Percentiles rank a stretch among this genome's conserved stretches.
phyloP scores from a whole-genome alignment of 2,329 filamentous ascomycete species.

The Endoconidiophora polonica region DNA sequence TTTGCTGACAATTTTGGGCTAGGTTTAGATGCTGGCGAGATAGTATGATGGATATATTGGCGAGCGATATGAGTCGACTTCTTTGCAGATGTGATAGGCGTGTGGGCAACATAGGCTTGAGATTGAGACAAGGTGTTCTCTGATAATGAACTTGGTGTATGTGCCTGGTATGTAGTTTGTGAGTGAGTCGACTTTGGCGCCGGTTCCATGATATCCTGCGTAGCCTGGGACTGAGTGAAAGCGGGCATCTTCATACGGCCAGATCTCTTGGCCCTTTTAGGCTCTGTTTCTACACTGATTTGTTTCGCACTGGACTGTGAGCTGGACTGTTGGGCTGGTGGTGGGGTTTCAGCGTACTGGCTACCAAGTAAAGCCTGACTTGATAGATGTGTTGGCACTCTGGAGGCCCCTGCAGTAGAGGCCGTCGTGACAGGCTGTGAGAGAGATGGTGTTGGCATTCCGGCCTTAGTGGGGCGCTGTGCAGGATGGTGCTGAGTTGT shows the following conservation, averaged over 20 bases:
- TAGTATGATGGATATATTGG: too few species aligned
- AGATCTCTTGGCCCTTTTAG: neutral
- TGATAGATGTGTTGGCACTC: too few species aligned
- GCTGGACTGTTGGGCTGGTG: constrained; percentile 1
- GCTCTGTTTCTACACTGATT: neutral
- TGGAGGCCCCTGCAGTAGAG: too few species aligned
- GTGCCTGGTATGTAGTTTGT: neutral
- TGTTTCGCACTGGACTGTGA: too few species aligned
- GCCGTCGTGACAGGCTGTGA: too few species aligned
- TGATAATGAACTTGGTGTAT: neutral
- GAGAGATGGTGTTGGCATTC: too few species aligned
- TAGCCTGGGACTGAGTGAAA: constrained; percentile 3
- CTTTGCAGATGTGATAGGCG: neutral
- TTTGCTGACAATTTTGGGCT: too few species aligned
- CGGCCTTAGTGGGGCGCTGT: too few species aligned
- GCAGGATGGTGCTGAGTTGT: too few species aligned
- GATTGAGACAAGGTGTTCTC: neutral
- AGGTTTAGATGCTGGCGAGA: too few species aligned
- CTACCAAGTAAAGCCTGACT: too few species aligned
- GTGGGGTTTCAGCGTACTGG: neutral
- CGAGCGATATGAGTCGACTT: neutral
- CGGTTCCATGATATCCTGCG: neutral
- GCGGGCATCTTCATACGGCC: constrained; percentile 9
- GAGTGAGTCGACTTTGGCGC: neutral
- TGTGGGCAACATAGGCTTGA: neutral